These are phyloP conservation scores for Sporothrix inflata DNA, from an alignment of 2,329 filamentous ascomycete genomes.

Conservation along the genomic window DNA sequence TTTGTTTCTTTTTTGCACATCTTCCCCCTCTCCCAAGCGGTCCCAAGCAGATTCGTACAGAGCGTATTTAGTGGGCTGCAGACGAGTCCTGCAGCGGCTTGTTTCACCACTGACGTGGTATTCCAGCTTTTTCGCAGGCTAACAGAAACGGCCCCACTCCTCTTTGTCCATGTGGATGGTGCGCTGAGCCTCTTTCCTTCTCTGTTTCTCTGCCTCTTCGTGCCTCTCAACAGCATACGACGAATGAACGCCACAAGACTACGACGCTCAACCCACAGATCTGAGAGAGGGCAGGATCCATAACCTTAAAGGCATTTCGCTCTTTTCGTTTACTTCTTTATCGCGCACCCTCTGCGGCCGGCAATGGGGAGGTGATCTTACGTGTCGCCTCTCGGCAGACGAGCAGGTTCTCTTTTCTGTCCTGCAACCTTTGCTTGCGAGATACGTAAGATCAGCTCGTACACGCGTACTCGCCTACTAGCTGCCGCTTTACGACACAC, in stretches of 20 bases:
- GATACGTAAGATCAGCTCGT: neutral
- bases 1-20: neutral
- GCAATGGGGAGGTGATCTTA: neutral
- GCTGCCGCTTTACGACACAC: neutral
- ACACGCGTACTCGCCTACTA: neutral
- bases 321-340: neutral
- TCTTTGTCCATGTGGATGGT: neutral
- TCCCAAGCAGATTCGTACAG: neutral
- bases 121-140: constrained; percentile 6
- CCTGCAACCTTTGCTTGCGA: neutral
- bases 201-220: neutral
- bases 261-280: constrained; percentile 11
- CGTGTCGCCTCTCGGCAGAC: constrained; percentile 13
- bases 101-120: constrained; percentile 23
- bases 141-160: neutral
- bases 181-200: neutral
- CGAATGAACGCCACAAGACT: neutral
- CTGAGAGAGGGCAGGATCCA: neutral
- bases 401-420: neutral
- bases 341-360: neutral
- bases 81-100: constrained; percentile 9
- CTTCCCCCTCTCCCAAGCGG: neutral
- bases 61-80: constrained; percentile 9
- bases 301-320: neutral
- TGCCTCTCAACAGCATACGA: neutral